A percentile compares a stretch with the other conserved stretches of the same genome.
These are phyloP conservation scores for Wallacemonas rigidus DNA, from an alignment of 208 protist genomes.

Conservation along the genomic window DNA sequence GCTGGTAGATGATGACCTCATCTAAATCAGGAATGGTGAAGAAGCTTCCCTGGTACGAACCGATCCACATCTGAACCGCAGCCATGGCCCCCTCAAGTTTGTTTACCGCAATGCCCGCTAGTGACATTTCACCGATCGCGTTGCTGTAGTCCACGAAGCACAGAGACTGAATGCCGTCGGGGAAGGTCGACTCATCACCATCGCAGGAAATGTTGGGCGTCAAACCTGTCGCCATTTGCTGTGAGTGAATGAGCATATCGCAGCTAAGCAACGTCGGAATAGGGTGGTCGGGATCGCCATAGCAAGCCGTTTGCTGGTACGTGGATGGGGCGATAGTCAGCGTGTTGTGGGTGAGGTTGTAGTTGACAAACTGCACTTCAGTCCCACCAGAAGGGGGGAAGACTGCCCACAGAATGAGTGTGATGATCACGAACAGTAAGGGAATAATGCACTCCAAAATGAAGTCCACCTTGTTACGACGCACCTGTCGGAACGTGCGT, in stretches of 20 bases:
- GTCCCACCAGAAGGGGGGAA: slow-evolving; percentile 13
- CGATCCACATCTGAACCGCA: slow-evolving; percentile 29
- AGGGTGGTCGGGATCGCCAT: slow-evolving; percentile 11
- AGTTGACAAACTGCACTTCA: slow-evolving; percentile 30
- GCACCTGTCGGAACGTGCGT: slow-evolving; percentile 19
- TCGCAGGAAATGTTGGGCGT: slow-evolving; percentile 23
- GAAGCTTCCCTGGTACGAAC: slow-evolving; percentile 25
- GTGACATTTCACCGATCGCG: not conserved
- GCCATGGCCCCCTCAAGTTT: slow-evolving; percentile 32
- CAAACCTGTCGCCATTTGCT: not conserved
- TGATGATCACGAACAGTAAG: slow-evolving; percentile 31
- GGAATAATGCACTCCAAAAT: slow-evolving; percentile 39
- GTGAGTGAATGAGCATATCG: slow-evolving; percentile 2
- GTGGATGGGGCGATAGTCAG: slow-evolving; percentile 6
- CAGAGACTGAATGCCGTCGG: slow-evolving; percentile 28
- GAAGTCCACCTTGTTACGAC: slow-evolving; percentile 15
- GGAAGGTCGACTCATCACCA: slow-evolving; percentile 33
- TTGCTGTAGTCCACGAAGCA: slow-evolving; percentile 26
- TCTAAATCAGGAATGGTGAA: slow-evolving; percentile 44
- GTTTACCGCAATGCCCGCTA: slow-evolving; percentile 21
- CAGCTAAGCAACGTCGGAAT: slow-evolving; percentile 38
- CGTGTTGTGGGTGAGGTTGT: slow-evolving; percentile 18
- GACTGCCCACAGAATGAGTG: slow-evolving; percentile 34
- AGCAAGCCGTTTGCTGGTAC: slow-evolving; percentile 27
- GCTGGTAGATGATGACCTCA: slow-evolving; percentile 50